Evolutionary conservation across 495 filamentous ascomycete species (phyloP).

Genomic region (Glarea lozoyensis): DNA sequence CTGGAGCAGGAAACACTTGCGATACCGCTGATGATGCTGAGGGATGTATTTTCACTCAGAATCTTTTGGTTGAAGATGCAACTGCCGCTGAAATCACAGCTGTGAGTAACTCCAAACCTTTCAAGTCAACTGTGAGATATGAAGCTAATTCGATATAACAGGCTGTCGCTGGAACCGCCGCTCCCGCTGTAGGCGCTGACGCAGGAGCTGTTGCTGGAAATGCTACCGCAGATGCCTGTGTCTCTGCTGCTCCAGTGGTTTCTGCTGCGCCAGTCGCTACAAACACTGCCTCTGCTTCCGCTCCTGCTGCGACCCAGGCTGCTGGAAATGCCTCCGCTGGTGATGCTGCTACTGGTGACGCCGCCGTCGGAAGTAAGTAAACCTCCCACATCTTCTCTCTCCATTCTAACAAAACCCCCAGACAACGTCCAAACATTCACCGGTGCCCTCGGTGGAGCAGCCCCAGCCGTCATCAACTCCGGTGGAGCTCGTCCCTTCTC

Average conservation of each 20-base stretch:
- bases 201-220: constrained; percentile 2
- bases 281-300: constrained; percentile 2
- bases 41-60: constrained; percentile 55
- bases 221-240: constrained; percentile 6
- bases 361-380: constrained; percentile 14
- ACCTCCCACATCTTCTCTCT: constrained; percentile 1
- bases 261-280: background rate
- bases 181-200: constrained; percentile 3
- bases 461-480: constrained; percentile 38
- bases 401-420: constrained; percentile 17
- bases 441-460: constrained; percentile 41
- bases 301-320: constrained; percentile 9
- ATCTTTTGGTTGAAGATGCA: constrained; percentile 49
- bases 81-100: constrained; percentile 45
- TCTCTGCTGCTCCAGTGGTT: constrained; percentile 2
- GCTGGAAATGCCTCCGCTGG: constrained; percentile 25
- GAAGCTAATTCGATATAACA: no score
- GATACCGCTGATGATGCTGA: constrained; percentile 36
- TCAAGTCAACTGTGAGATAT: no score
- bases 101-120: no score
- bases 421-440: constrained; percentile 48
- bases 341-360: constrained; percentile 19
- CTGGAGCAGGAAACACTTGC: constrained; percentile 51
- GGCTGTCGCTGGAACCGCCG: constrained; percentile 9
- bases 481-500: constrained; percentile 40